Conservation (phyloP, 78 protist genomes). For the Capsaspora owczarzaki region DNA sequence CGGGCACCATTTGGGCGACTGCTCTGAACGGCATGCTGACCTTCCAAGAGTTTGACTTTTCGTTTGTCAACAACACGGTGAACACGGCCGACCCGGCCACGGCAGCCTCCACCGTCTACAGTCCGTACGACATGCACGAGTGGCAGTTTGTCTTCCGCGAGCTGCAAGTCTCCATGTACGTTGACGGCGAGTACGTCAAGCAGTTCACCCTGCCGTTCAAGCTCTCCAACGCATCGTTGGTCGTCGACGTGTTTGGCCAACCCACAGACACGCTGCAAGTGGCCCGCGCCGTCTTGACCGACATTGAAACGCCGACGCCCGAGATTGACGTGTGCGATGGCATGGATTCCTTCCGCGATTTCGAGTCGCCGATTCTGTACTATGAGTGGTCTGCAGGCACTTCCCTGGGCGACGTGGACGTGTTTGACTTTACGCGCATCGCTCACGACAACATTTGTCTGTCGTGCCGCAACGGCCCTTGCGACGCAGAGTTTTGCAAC, state of each 20-base stretch:
- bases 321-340: not conserved
- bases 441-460: not conserved
- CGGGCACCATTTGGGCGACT: too few species aligned
- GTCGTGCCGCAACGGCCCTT: not conserved
- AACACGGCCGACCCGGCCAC: too few species aligned
- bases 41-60: too few species aligned
- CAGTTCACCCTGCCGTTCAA: not conserved
- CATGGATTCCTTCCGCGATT: not conserved
- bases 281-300: not conserved
- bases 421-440: not conserved
- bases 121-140: too few species aligned
- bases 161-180: not conserved
- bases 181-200: not conserved
- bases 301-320: not conserved
- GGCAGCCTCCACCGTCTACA: too few species aligned
- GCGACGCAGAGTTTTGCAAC: not conserved
- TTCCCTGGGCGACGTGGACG: not conserved
- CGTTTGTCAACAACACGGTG: too few species aligned
- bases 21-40: too few species aligned
- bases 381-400: not conserved
- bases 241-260: too few species aligned
- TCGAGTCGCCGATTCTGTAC: not conserved
- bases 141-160: not conserved
- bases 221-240: too few species aligned
- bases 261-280: too few species aligned